A percentile compares a stretch with the other conserved stretches of the same genome.
Conservation (phyloP, 805 yeast species). For the Candida patagonica region DNA sequence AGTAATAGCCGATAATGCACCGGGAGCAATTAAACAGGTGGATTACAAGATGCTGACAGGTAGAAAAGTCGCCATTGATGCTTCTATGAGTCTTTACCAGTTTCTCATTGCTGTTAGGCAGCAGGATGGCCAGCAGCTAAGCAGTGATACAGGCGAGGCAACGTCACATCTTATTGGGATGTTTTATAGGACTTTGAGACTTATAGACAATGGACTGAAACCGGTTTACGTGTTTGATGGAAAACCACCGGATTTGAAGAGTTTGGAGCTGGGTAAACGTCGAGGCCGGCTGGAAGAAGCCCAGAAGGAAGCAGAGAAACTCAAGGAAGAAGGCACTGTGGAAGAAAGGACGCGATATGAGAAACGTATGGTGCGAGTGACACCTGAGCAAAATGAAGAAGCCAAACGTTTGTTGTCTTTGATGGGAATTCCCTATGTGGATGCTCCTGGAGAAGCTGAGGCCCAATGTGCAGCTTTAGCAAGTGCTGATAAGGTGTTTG, state of each 20-base stretch:
- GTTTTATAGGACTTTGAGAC: slow-evolving; percentile 84
- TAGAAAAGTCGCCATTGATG: slow-evolving; percentile 86
- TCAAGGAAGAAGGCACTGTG: slow-evolving; percentile 66
- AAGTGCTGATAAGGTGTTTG: slow-evolving; percentile 81
- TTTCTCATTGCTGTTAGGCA: slow-evolving; percentile 94
- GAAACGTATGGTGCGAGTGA: slow-evolving; percentile 80
- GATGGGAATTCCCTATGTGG: slow-evolving; percentile 93
- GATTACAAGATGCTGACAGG: slow-evolving; percentile 87
- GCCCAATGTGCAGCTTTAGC: slow-evolving; percentile 97
- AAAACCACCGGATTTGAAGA: slow-evolving; percentile 88
- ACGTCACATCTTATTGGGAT: slow-evolving; percentile 90
- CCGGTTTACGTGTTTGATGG: slow-evolving; percentile 98
- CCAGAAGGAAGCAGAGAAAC: slow-evolving; percentile 57
- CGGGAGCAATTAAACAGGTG: slow-evolving; percentile 61
- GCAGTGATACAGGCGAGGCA: slow-evolving; percentile 84
- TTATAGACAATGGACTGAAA: slow-evolving; percentile 88
- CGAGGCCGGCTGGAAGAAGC: slow-evolving; percentile 76
- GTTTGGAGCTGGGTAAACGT: slow-evolving; percentile 88
- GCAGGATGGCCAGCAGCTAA: slow-evolving; percentile 89
- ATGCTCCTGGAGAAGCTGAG: slow-evolving; percentile 98
- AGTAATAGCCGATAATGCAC: slow-evolving; percentile 82
- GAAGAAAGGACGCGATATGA: slow-evolving; percentile 71
- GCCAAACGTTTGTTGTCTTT: slow-evolving; percentile 70
- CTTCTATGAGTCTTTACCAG: slow-evolving; percentile 92
- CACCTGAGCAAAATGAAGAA: slow-evolving; percentile 87